Evolutionary conservation across 306 rosid genomes (phyloP), one percentile per base, ranked within the genome.

Genomic region (Acacia crassicarpa): DNA sequence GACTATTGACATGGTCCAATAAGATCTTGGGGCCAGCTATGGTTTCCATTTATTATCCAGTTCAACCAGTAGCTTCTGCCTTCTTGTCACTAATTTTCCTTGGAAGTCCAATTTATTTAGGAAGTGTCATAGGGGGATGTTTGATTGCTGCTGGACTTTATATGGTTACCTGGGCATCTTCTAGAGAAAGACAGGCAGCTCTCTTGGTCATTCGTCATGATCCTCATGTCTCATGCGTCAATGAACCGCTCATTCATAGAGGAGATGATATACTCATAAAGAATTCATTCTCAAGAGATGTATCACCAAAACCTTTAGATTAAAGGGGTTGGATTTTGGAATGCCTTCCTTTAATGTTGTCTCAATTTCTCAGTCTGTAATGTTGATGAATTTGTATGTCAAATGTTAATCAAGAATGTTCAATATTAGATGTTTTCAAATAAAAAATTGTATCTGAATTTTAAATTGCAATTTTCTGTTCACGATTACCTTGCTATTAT

Each of bases 41-140:
- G 90, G 98, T 95, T 74, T 89, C 99, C 81, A 94, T 93, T 75
- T 95, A 95, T 86, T 89, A 87, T 83, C 99, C 99, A 67, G 94
- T 95, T 84, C 99, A 95, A 79, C 99, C 99, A 85, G 96, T 86
- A 0, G 88, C 89, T 61, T 89, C 99, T 44, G 87, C 98, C 1
- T 10, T 93, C 66, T 72, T 95, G 73, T 93, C 99, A 73, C 91
- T 79, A 80, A 77, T 95, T 77, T 93, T 95, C 86, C 92, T 95
- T n/a, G 99, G 99, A 82, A 95, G 94, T 75, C 91, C 98, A 78
- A 78, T 93, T 74, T 95, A 92, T 83, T 80, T 91, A 78, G 99
- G 99, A 89, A 95, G 97, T 83, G 87, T 95, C 72, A 33, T 92
- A n/a, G 99, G 99, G 19, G 99, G 99, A 63, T 77, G 86, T 75